phyloP scores from a whole-genome alignment of 2,329 filamentous ascomycete species.

The Stachybotrys chartarum region DNA sequence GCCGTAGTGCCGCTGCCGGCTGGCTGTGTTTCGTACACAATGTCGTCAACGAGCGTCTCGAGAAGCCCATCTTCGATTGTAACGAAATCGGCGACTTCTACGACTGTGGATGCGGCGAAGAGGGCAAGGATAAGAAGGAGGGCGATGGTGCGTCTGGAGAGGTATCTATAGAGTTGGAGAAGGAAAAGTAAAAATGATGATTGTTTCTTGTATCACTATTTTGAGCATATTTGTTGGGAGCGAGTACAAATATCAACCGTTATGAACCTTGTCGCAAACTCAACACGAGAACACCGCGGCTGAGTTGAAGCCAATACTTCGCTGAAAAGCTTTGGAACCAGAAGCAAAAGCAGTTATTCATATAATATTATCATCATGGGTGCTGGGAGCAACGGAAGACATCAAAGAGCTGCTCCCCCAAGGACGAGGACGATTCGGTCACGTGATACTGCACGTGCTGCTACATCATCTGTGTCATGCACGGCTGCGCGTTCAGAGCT shows the following conservation, averaged over 20 bases:
- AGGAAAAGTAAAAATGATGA: background rate
- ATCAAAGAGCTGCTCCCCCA: too few species aligned
- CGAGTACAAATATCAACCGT: background rate
- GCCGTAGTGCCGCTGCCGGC: slow-evolving; percentile 55
- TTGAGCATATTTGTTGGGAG: background rate
- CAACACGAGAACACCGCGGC: too few species aligned
- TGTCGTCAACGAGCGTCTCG: slow-evolving; percentile 55
- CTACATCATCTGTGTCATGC: slow-evolving; percentile 5
- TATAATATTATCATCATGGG: too few species aligned
- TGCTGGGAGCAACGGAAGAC: too few species aligned
- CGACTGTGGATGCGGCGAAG: slow-evolving; percentile 65
- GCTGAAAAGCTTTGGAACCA: too few species aligned
- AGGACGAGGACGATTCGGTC: background rate
- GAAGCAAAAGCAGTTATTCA: too few species aligned
- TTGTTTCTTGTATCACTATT: background rate
- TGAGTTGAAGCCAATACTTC: too few species aligned
- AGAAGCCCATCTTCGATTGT: slow-evolving; percentile 58
- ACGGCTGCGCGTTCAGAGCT: slow-evolving; percentile 39
- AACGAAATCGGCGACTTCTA: slow-evolving; percentile 63
- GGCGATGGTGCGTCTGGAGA: slow-evolving; percentile 10
- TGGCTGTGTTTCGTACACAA: slow-evolving; percentile 67
- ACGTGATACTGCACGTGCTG: slow-evolving; percentile 9
- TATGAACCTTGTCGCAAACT: too few species aligned
- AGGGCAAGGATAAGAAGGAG: slow-evolving; percentile 38
- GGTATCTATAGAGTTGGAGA: background rate